Conservation (phyloP, 2,329 filamentous ascomycete genomes). For the Cladosporium sp. region DNA sequence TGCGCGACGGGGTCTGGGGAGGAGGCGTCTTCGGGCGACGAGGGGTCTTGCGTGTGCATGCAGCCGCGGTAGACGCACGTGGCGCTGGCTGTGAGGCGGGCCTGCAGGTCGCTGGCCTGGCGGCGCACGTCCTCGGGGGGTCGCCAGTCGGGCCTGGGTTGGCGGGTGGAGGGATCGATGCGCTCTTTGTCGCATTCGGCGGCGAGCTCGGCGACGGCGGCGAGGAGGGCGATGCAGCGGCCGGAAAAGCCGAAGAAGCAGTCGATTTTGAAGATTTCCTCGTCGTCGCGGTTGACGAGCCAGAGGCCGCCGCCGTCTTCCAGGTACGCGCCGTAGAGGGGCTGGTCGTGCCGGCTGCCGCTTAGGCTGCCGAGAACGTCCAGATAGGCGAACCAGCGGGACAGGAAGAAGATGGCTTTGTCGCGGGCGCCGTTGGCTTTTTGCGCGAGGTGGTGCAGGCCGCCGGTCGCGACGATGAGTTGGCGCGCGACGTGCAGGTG, state of each 20-base stretch:
- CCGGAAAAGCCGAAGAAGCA: slow-evolving; percentile 78
- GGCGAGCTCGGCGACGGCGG: slow-evolving; percentile 67
- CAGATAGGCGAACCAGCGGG: slow-evolving; percentile 79
- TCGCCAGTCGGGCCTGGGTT: slow-evolving; percentile 52
- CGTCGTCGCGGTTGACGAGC: slow-evolving; percentile 32
- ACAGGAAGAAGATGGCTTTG: slow-evolving; percentile 67
- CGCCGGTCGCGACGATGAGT: slow-evolving; percentile 65
- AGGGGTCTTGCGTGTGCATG: slow-evolving; percentile 37
- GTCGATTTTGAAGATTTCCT: slow-evolving; percentile 60
- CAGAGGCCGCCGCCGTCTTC: slow-evolving; percentile 33
- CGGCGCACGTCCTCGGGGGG: slow-evolving; percentile 52
- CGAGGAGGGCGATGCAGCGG: slow-evolving; percentile 65
- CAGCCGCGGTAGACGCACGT: slow-evolving; percentile 40
- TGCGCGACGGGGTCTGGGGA: slow-evolving; percentile 30
- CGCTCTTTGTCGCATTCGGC: slow-evolving; percentile 64
- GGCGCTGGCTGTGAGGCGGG: slow-evolving; percentile 56
- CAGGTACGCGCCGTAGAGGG: slow-evolving; percentile 38
- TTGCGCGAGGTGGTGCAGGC: slow-evolving; percentile 45
- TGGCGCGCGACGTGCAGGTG: slow-evolving; percentile 73
- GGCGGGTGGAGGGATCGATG: slow-evolving; percentile 50
- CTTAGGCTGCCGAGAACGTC: slow-evolving; percentile 72
- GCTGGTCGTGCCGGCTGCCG: slow-evolving; percentile 47
- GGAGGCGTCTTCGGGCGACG: too few species aligned
- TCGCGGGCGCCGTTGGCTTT: slow-evolving; percentile 40
- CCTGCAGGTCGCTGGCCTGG: slow-evolving; percentile 57